Evolutionary conservation across 257 asterid genomes (phyloP).

Genomic region (Nicotiana otophora): DNA sequence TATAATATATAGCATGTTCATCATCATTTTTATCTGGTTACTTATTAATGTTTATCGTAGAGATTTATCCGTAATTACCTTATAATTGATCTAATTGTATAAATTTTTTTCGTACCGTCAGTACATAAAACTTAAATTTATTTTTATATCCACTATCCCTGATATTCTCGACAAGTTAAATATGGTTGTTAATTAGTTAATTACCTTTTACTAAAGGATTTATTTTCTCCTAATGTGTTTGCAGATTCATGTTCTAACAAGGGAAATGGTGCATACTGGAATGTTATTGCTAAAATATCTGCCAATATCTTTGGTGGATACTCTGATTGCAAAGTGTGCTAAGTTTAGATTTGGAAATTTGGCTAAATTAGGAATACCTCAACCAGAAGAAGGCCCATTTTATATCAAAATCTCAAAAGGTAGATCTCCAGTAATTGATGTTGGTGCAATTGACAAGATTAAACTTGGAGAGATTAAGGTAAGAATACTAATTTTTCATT

Average conservation of each 20-base stretch:
- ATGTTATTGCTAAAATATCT: slow-evolving; percentile 29
- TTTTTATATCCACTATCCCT: neutral
- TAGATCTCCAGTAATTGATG: slow-evolving; percentile 50
- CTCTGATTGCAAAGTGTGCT: slow-evolving; percentile 4
- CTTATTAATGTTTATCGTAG: neutral
- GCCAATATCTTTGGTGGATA: slow-evolving; percentile 28
- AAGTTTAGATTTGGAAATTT: slow-evolving; percentile 28
- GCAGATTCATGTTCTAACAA: slow-evolving; percentile 42
- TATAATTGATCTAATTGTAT: neutral
- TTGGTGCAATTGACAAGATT: slow-evolving; percentile 43
- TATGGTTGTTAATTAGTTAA: neutral
- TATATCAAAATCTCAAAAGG: slow-evolving; percentile 28
- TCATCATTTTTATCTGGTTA: neutral
- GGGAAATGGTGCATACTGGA: slow-evolving; percentile 33
- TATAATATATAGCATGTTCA: neutral
- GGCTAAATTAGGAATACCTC: slow-evolving; percentile 28
- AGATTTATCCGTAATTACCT: neutral
- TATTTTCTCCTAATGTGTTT: neutral
- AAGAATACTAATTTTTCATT: neutral
- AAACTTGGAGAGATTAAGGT: slow-evolving; percentile 32
- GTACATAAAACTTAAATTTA: neutral
- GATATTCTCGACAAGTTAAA: neutral
- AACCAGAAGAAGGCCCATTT: slow-evolving; percentile 50
- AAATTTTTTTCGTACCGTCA: neutral
- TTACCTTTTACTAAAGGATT: neutral